Evolutionary conservation across 179 eudicot species (phyloP).

Genomic region (Dionaea muscipula): DNA sequence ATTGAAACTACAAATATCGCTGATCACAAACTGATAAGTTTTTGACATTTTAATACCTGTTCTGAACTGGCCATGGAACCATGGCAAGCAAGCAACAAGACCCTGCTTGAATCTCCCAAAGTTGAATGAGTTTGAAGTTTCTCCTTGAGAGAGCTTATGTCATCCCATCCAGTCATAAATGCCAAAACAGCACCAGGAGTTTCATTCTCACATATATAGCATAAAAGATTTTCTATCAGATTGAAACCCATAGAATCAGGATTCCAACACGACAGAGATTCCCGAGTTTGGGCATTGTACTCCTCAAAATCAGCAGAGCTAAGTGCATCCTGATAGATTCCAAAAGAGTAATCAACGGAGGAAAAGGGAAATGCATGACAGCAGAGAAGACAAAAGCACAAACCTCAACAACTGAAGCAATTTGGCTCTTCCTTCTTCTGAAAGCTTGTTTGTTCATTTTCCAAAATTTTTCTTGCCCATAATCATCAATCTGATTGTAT

Average conservation of each 20-base stretch:
- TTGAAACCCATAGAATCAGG: conserved; percentile 81
- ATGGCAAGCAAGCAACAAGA: conserved; percentile 83
- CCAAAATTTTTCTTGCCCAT: conserved; percentile 70
- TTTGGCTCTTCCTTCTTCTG: conserved; percentile 82
- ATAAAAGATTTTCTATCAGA: conserved; percentile 61
- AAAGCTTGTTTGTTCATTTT: conserved; percentile 74
- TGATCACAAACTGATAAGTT: too few relatives aligned
- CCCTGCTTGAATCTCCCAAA: conserved; percentile 55
- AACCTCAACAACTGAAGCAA: conserved; percentile 81
- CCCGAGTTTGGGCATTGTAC: conserved; percentile 42
- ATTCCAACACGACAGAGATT: conserved; percentile 87
- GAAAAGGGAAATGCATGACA: conserved; percentile 5
- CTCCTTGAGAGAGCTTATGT: conserved; percentile 71
- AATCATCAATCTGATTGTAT: conserved; percentile 81
- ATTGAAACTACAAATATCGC: too few relatives aligned
- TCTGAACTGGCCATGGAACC: conserved; percentile 90
- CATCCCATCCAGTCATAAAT: conserved; percentile 97
- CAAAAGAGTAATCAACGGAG: conserved; percentile 3
- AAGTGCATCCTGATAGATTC: conserved; percentile 52
- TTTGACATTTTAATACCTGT: conserved; percentile 36
- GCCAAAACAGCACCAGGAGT: conserved; percentile 73
- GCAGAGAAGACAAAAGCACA: conserved; percentile 2
- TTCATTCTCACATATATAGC: conserved; percentile 63
- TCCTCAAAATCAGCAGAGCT: conserved; percentile 58
- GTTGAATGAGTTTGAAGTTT: conserved; percentile 56